phyloP scores from a whole-genome alignment of 495 filamentous ascomycete species.

The Penicillium argentinense region DNA sequence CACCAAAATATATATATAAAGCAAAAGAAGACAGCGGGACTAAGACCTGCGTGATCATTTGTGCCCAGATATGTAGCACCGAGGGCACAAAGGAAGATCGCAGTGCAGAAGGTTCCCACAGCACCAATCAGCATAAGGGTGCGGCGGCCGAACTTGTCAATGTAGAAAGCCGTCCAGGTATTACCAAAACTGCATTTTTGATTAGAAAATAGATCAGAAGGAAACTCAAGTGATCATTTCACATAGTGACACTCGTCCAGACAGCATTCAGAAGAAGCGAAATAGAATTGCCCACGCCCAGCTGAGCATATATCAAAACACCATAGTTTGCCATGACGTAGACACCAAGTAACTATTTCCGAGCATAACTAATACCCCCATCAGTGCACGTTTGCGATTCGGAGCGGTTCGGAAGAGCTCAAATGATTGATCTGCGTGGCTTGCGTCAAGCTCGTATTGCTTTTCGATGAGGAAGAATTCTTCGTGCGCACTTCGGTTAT shows the following conservation, averaged over 20 bases:
- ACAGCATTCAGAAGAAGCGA: constrained; percentile 37
- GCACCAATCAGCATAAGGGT: constrained; percentile 35
- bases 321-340: constrained; percentile 41
- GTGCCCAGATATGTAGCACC: constrained; percentile 30
- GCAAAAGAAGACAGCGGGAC: constrained; percentile 36
- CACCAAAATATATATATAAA: constrained; percentile 40
- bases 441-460: constrained; percentile 24
- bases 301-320: constrained; percentile 38
- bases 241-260: constrained; percentile 38
- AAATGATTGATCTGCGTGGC: constrained; percentile 12
- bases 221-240: no score
- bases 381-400: constrained; percentile 32
- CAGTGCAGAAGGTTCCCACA: constrained; percentile 18
- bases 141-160: constrained; percentile 36
- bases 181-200: no score
- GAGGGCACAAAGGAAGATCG: constrained; percentile 32
- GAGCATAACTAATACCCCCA: constrained; percentile 32
- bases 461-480: constrained; percentile 31
- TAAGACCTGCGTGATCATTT: constrained; percentile 25
- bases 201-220: no score
- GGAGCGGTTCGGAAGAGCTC: constrained; percentile 33
- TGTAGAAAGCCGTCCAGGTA: constrained; percentile 36
- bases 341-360: constrained; percentile 30
- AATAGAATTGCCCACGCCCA: constrained; percentile 31
- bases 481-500: constrained; percentile 16